phyloP scores from a whole-genome alignment of 2,329 filamentous ascomycete genomes.

The Fusarium phyllophilum region DNA sequence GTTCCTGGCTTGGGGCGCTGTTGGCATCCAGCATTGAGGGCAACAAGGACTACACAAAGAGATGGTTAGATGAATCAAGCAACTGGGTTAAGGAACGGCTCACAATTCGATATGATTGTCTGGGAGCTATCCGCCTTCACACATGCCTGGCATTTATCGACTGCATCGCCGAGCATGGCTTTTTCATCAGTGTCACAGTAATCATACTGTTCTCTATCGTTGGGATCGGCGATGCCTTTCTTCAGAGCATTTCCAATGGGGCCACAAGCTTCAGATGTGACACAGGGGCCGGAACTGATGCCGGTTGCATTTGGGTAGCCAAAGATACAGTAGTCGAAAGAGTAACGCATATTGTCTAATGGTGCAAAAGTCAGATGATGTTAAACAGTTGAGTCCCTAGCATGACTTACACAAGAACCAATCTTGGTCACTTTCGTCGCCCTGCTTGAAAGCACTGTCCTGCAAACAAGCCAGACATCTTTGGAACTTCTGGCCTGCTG shows the following conservation, averaged over 20 bases:
- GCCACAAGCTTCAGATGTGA: conserved; percentile 62
- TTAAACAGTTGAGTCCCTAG: background rate
- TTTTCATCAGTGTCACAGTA: conserved; percentile 59
- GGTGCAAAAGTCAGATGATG: background rate
- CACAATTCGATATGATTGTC: conserved; percentile 62
- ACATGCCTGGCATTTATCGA: conserved; percentile 58
- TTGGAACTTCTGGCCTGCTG: conserved; percentile 58
- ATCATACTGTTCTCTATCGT: conserved; percentile 50
- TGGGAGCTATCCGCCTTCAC: conserved; percentile 55
- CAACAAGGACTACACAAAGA: conserved; percentile 55
- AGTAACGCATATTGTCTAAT: conserved; percentile 64
- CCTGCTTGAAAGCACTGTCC: conserved; percentile 59
- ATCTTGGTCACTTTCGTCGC: conserved; percentile 61
- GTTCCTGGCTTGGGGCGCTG: conserved; percentile 55
- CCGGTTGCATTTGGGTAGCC: conserved; percentile 60
- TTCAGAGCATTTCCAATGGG: conserved; percentile 54
- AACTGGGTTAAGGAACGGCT: conserved; percentile 17
- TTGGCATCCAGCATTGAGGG: conserved; percentile 62
- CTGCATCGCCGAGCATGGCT: conserved; percentile 47
- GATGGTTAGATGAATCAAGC: conserved; percentile 1
- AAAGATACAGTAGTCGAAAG: conserved; percentile 63
- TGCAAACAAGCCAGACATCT: conserved; percentile 64
- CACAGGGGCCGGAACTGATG: conserved; percentile 59
- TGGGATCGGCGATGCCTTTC: conserved; percentile 51
- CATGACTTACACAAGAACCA: conserved; percentile 66